These are phyloP conservation scores for Diaporthe sp. DNA, from an alignment of 2,329 filamentous ascomycete genomes.

Conservation along the genomic window DNA sequence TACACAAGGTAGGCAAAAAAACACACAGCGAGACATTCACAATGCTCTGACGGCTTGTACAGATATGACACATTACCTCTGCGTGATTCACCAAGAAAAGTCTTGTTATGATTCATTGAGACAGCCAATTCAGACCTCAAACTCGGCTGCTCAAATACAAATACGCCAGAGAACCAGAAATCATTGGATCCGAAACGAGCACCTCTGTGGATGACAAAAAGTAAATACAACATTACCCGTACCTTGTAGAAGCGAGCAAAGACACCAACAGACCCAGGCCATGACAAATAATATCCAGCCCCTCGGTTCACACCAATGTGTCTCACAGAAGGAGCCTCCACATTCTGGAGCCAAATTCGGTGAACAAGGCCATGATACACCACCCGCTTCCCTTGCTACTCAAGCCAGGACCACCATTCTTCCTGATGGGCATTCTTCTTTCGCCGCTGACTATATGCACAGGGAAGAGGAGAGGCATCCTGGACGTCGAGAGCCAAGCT, in stretches of 20 bases:
- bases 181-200: neutral
- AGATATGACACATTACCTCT: neutral
- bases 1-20: too few relatives aligned
- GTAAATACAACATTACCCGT: neutral
- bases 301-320: neutral
- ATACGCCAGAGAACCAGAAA: neutral
- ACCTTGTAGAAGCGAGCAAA: neutral
- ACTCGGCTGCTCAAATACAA: too few relatives aligned
- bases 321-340: neutral
- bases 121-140: neutral
- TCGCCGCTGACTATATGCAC: constrained; percentile 35
- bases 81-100: neutral
- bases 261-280: neutral
- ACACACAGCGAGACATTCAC: neutral
- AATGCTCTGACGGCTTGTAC: neutral
- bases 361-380: neutral
- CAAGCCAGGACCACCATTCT: neutral
- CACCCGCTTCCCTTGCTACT: too few relatives aligned
- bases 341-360: neutral
- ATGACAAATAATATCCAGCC: neutral
- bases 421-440: neutral
- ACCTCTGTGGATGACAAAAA: neutral
- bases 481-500: constrained; percentile 32
- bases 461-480: constrained; percentile 22
- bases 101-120: neutral